phyloP scores from a whole-genome alignment of 2,329 filamentous ascomycete genomes.

The Neofusicoccum ribis region DNA sequence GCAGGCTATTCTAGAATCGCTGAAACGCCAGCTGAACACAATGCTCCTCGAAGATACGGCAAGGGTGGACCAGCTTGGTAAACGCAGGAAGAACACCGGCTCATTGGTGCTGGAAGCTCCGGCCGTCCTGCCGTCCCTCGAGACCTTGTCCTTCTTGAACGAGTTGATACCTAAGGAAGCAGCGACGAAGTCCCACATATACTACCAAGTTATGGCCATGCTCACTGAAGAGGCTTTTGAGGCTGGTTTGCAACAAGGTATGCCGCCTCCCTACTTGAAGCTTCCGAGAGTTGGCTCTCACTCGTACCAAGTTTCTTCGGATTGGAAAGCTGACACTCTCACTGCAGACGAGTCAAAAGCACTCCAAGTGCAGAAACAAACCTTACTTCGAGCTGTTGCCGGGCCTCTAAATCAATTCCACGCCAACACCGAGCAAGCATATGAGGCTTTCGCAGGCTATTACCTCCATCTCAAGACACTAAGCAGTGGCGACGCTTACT shows the following conservation, averaged over 20 bases:
- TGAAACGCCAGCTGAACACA: conserved; percentile 29
- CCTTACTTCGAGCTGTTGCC: conserved; percentile 16
- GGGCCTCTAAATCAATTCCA: conserved; percentile 35
- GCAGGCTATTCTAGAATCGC: conserved; percentile 37
- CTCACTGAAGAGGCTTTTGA: conserved; percentile 3
- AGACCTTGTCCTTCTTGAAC: conserved; percentile 32
- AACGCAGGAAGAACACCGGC: neutral
- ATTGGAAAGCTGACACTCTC: neutral
- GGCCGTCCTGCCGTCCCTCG: conserved; percentile 5
- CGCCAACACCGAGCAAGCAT: conserved; percentile 22
- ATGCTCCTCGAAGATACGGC: conserved; percentile 7
- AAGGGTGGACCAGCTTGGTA: conserved; percentile 21
- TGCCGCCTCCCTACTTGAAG: neutral
- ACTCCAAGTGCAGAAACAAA: neutral
- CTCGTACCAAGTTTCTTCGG: neutral
- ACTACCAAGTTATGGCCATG: conserved; percentile 27
- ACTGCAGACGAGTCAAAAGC: too few species aligned
- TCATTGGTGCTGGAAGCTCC: neutral
- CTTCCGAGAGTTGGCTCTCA: neutral
- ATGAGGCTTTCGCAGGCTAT: conserved; percentile 12
- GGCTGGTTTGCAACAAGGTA: neutral
- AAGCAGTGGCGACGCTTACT: conserved; percentile 38
- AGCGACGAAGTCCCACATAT: conserved; percentile 32
- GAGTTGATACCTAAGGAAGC: conserved; percentile 36
- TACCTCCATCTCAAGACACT: conserved; percentile 16